Conservation (phyloP, 352 stramenopile genomes). For the Globisporangium lucens region DNA sequence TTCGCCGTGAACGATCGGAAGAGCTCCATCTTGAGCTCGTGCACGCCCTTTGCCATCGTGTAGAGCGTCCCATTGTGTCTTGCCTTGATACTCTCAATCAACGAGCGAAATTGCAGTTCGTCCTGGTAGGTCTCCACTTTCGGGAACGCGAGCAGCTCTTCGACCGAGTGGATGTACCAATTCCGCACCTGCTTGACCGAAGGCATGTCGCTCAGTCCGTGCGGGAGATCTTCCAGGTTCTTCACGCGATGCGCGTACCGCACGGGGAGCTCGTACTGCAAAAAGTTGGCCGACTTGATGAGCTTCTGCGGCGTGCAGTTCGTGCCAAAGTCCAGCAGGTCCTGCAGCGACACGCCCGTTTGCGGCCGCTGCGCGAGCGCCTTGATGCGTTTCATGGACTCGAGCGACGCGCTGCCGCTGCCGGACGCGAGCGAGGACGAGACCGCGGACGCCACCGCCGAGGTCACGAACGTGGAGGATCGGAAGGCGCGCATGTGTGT, state of each 20-base stretch:
- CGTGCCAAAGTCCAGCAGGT: slow-evolving; percentile 87
- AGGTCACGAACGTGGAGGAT: slow-evolving; percentile 16
- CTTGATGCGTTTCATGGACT: slow-evolving; percentile 54
- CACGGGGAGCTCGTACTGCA: slow-evolving; percentile 98
- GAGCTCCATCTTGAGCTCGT: slow-evolving; percentile 94
- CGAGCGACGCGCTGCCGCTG: not conserved
- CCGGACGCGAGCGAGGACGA: slow-evolving; percentile 4
- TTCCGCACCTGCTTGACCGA: slow-evolving; percentile 94
- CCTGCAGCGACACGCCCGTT: slow-evolving; percentile 84
- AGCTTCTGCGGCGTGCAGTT: slow-evolving; percentile 81
- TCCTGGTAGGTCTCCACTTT: slow-evolving; percentile 82
- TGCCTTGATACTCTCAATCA: slow-evolving; percentile 97
- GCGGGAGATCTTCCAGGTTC: slow-evolving; percentile 94
- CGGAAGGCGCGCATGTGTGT: slow-evolving; percentile 16
- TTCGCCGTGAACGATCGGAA: slow-evolving; percentile 70
- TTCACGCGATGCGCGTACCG: slow-evolving; percentile 95
- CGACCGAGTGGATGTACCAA: slow-evolving; percentile 97
- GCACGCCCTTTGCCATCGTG: slow-evolving; percentile 98
- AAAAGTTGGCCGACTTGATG: slow-evolving; percentile 93
- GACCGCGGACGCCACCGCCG: slow-evolving; percentile 2
- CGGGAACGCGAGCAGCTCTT: slow-evolving; percentile 91
- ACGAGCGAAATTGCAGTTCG: slow-evolving; percentile 89
- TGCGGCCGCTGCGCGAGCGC: slow-evolving; percentile 70
- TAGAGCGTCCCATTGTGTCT: slow-evolving; percentile 97
- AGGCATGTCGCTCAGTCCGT: slow-evolving; percentile 93